Evolutionary conservation across 805 yeast genomes (phyloP).

Genomic region (Yarrowia sp.): DNA sequence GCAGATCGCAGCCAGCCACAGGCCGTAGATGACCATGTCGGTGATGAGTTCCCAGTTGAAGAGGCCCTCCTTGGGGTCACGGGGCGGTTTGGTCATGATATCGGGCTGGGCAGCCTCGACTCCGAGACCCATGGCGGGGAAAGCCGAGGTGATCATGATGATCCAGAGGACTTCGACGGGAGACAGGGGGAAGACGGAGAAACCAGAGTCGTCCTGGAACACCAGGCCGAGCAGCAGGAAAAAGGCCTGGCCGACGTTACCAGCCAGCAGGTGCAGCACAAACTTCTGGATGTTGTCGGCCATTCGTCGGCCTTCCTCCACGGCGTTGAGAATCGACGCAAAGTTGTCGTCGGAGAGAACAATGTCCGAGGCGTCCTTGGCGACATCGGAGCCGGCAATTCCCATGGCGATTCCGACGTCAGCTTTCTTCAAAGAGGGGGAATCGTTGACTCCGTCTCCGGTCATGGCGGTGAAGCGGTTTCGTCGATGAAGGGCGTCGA

Average conservation of each 20-base stretch:
- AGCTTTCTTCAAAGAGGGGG: conserved; percentile 76
- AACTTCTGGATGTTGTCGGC: conserved; percentile 78
- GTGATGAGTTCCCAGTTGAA: conserved; percentile 70
- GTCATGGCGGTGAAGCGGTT: conserved; percentile 77
- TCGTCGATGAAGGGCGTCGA: conserved; percentile 74
- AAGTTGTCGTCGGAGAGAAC: conserved; percentile 79
- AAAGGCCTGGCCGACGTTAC: conserved; percentile 74
- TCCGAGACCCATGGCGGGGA: conserved; percentile 86
- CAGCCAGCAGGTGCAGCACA: conserved; percentile 73
- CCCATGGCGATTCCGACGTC: conserved; percentile 90
- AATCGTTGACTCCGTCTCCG: conserved; percentile 84
- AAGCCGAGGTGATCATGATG: conserved; percentile 77
- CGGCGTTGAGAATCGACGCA: conserved; percentile 77
- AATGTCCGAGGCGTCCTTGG: conserved; percentile 83
- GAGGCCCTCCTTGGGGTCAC: conserved; percentile 60
- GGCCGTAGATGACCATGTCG: conserved; percentile 76
- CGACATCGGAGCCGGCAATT: conserved; percentile 79
- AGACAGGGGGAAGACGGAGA: conserved; percentile 81
- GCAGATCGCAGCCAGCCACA: conserved; percentile 76
- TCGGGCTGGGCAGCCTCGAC: conserved; percentile 69
- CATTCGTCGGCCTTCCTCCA: conserved; percentile 84
- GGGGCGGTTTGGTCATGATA: conserved; percentile 69
- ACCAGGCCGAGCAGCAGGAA: conserved; percentile 75
- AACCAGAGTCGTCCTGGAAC: conserved; percentile 65
- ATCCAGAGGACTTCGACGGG: conserved; percentile 85